Evolutionary conservation across 345 rosid species (phyloP), one percentile per base, ranked within the genome.

Genomic region (Rhodamnia rubescens): DNA sequence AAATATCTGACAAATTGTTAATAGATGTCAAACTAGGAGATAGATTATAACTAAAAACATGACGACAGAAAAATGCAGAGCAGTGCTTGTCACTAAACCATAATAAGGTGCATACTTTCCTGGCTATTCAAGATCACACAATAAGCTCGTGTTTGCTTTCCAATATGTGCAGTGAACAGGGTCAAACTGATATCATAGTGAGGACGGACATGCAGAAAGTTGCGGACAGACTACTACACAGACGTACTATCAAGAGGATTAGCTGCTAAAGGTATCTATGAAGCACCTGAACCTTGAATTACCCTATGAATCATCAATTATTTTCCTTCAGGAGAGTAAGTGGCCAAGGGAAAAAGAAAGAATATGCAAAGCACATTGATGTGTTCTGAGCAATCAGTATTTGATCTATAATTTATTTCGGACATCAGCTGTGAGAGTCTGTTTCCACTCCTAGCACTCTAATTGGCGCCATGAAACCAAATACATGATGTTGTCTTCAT

Each of bases 1-100:
- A 80, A 90, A 84, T 52, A 89, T 92, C 93, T 90, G 89, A 56
- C 85, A 84, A 78, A 85, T 55, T 69, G 80, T 69, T 69, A 36
- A 84, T 15, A 42, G 16, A 54, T 51, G 82, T 18, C n/a, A 83
- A 75, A 83, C 56, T 47, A 11, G 40, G 42, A 21, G 56, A 27
- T 47, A 55, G n/a, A 54, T 69, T 32, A 36, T 32, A 11, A 69
- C 36, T 10, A 69, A 20, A 32, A 53, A 64, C 26, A 69, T 36
- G 80, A 9, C 47, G 0, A 64, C 53, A 36, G 57, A 64, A 69
- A 64, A 69, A 69, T 69, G 26, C 47, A 69, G 13, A 36, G 47
- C 47, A 69, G 11, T 69, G 42, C 47, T 69, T 69, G 47, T 36
- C 11, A 32, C 14, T 69, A 36, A 69, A 69, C 80, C 80, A 36